Percentiles rank a stretch among this genome's conserved stretches.
phyloP scores from a whole-genome alignment of 768 basidiomycete species.

The Suillus occidentalis region DNA sequence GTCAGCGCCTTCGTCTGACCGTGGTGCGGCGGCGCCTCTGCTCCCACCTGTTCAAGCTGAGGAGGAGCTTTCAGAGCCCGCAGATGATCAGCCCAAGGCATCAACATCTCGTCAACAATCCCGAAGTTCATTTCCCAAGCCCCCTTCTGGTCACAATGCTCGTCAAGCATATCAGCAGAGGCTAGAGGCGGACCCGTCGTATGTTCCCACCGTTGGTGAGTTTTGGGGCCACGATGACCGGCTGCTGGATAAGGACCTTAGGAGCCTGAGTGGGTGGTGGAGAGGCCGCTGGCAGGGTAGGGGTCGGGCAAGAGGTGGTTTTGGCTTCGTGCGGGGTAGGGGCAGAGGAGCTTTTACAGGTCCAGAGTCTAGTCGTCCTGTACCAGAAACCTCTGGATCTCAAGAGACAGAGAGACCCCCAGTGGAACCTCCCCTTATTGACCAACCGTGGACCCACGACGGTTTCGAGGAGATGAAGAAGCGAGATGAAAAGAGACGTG shows the following conservation, averaged over 20 bases:
- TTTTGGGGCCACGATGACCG: constrained; percentile 97
- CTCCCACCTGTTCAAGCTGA: constrained; percentile 15
- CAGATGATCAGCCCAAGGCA: constrained; percentile 35
- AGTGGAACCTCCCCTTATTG: constrained; percentile 54
- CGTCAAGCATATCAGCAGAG: constrained; percentile 87
- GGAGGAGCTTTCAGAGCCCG: constrained; percentile 12
- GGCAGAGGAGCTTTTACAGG: constrained; percentile 46
- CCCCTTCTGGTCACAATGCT: constrained; percentile 56
- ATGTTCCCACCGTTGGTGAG: constrained; percentile 85
- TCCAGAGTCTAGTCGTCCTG: constrained; percentile 8
- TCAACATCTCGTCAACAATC: constrained; percentile 40
- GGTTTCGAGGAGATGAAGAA: constrained; percentile 87
- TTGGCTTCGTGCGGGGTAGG: constrained; percentile 53
- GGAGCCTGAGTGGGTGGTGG: constrained; percentile 88
- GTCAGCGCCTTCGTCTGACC: constrained; percentile 34
- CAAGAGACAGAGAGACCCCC: constrained; percentile 21
- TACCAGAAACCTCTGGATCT: constrained; percentile 11
- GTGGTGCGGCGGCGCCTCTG: constrained; percentile 16
- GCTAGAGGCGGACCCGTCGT: constrained; percentile 82
- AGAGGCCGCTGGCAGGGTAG: constrained; percentile 74
- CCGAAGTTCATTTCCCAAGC: constrained; percentile 27
- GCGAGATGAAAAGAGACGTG: constrained; percentile 57
- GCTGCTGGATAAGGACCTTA: constrained; percentile 75
- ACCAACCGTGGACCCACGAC: constrained; percentile 80
- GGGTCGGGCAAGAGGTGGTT: constrained; percentile 56